Base-by-base conservation (phyloP, 768 basidiomycete genomes). In the Boletus rufocinnamomeus region DNA sequence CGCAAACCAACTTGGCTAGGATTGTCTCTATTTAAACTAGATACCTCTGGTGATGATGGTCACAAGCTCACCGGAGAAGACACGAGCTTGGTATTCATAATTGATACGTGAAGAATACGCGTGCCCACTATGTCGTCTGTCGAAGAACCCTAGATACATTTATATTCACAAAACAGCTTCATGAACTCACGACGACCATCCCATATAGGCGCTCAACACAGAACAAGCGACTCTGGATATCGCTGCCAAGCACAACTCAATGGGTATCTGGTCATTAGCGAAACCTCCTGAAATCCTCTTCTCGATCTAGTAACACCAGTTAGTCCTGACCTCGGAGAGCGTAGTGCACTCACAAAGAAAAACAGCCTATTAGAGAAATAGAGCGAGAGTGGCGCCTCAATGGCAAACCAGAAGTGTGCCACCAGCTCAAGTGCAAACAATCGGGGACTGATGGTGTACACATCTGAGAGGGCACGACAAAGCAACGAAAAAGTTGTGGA, bases 311-410 rank as follows among this genome's bases (percentile, higher is more conserved):
- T 10, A 30, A 21, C 19, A n/a, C 23, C 1, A 11, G 45, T 61
- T 23, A 57, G 38, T 17, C 40, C 17, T 13, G 4, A 53, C 4
- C 21, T 19, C 9, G 7, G 27, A 48, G 19, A 23, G 19, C 46
- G 6, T 0, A 8, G 19, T 11, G 23, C 14, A 57, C 69, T 50
- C 28, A 70, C 69, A n/a, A 49, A 61, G 43, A 61, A 63, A 37
- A 71, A 50, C 17, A 69, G 28, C 21, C 40, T 47, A 14, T 65
- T 71, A 16, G 70, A 62, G 21, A 71, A 52, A 57, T 69, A 67
- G 13, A 70, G 56, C 14, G 59, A 62, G 23, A 71, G 56, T 3
- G 67, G 48, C 0, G 11, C 23, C 23, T 67, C 63, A 16, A 72
- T 55, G 5, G 68, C 54, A 49, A 38, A 52, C 69, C 69, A 70